phyloP scores from a whole-genome alignment of 2,329 filamentous ascomycete genomes.

The Sporothrix phasma region DNA sequence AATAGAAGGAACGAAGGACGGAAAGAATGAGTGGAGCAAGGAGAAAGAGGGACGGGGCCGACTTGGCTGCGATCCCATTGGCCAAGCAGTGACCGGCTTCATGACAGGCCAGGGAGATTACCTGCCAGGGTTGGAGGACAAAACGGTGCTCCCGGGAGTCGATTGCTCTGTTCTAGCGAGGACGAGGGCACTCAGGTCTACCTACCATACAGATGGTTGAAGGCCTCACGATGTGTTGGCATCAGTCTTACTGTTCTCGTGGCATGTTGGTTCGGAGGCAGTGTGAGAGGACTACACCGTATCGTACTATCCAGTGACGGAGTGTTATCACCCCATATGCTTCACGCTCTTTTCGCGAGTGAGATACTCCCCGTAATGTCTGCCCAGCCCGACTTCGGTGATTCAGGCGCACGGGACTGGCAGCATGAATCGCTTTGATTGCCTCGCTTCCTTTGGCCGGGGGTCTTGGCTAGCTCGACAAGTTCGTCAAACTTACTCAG shows the following conservation, averaged over 20 bases:
- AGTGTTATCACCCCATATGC: neutral
- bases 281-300: neutral
- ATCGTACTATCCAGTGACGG: neutral
- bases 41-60: neutral
- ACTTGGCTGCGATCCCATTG: slow-evolving; percentile 4
- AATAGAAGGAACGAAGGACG: slow-evolving; percentile 10
- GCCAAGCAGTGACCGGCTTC: neutral
- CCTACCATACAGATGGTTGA: too few species aligned
- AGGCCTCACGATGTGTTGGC: too few species aligned
- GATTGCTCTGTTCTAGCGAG: neutral
- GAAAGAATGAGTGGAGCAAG: slow-evolving; percentile 2
- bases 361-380: neutral
- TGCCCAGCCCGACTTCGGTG: neutral
- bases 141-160: neutral
- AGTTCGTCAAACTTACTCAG: neutral
- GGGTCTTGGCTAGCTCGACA: neutral
- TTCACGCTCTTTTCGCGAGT: neutral
- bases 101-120: slow-evolving; percentile 5
- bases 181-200: neutral
- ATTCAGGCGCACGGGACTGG: neutral
- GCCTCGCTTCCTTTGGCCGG: slow-evolving; percentile 11
- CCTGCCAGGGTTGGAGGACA: neutral
- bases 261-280: neutral
- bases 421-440: slow-evolving; percentile 10
- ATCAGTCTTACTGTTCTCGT: neutral